phyloP scores from a whole-genome alignment of 2,329 filamentous ascomycete genomes.

The Aurifilum marmelostoma region DNA sequence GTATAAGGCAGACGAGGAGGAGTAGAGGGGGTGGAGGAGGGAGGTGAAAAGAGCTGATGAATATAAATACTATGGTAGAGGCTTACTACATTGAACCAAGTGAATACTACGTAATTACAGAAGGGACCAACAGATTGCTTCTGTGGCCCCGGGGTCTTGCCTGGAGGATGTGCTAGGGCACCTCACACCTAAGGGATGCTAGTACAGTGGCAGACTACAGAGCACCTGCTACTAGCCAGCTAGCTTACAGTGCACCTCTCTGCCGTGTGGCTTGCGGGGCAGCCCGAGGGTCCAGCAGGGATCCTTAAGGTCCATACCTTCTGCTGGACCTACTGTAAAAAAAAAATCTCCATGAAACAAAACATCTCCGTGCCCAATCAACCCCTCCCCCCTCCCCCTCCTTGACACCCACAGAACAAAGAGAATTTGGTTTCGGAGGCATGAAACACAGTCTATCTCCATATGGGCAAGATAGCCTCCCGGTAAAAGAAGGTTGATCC shows the following conservation, averaged over 20 bases:
- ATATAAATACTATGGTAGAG: background rate
- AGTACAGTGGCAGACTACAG: too few relatives aligned
- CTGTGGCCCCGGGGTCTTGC: background rate
- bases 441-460: background rate
- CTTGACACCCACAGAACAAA: background rate
- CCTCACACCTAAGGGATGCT: background rate
- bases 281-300: constrained; percentile 3
- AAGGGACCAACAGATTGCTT: background rate
- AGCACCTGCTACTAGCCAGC: too few relatives aligned
- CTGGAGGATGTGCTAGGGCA: background rate
- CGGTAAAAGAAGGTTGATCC: background rate
- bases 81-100: background rate
- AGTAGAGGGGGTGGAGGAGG: background rate
- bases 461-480: background rate
- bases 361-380: background rate
- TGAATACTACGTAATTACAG: background rate
- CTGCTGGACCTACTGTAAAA: background rate
- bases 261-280: constrained; percentile 6
- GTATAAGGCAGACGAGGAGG: background rate
- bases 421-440: background rate
- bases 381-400: background rate
- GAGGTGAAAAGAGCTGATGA: background rate
- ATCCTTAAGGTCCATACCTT: background rate
- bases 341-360: constrained; percentile 6
- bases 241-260: background rate